Conservation (phyloP, 768 basidiomycete genomes). For the Boletus speciosus region DNA sequence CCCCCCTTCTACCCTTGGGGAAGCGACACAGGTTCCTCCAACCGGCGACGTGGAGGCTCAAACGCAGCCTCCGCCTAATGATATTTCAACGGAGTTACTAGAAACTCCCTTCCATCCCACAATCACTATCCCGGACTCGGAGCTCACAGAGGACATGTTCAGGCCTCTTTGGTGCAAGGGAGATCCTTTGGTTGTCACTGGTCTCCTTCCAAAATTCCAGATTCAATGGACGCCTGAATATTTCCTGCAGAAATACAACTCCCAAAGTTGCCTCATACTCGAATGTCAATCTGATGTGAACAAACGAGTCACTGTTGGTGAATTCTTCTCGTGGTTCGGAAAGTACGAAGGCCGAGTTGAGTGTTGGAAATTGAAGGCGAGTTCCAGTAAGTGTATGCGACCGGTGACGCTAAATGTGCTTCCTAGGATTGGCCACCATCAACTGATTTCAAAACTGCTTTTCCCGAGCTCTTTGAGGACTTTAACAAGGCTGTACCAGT, state of each 20-base stretch:
- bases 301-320: conserved; percentile 58
- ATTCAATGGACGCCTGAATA: conserved; percentile 80
- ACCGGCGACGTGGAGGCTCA: not conserved
- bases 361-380: conserved; percentile 70
- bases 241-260: conserved; percentile 67
- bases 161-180: conserved; percentile 69
- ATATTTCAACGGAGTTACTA: conserved; percentile 10
- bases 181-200: conserved; percentile 75
- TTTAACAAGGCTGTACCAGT: conserved; percentile 82
- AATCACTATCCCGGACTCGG: conserved; percentile 41
- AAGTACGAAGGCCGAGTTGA: conserved; percentile 52
- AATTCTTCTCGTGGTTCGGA: conserved; percentile 82
- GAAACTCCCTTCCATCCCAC: conserved; percentile 48
- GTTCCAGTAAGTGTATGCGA: conserved; percentile 31
- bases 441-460: conserved; percentile 76
- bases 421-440: conserved; percentile 89
- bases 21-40: conserved; percentile 4
- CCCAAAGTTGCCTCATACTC: conserved; percentile 64
- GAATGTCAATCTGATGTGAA: conserved; percentile 78
- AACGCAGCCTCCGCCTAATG: conserved; percentile 6
- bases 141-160: conserved; percentile 60
- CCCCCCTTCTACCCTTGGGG: conserved; percentile 5
- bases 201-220: conserved; percentile 56
- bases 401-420: conserved; percentile 4
- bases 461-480: conserved; percentile 84